These are phyloP conservation scores for Tolypocladium sp. DNA, from an alignment of 2,329 filamentous ascomycete species.

Conservation along the genomic window DNA sequence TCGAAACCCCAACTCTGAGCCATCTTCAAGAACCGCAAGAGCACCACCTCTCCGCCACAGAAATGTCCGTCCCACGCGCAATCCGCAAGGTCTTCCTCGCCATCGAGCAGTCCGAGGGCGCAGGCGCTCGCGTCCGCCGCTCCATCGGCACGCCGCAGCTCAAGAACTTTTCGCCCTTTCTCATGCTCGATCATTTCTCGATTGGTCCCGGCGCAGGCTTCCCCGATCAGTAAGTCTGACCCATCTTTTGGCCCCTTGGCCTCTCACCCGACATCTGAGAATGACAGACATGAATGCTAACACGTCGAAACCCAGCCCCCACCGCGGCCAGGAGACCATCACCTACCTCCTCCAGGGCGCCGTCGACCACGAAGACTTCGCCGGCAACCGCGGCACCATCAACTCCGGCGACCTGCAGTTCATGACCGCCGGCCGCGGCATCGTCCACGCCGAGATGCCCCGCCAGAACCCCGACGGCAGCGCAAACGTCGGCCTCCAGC, in stretches of 20 bases:
- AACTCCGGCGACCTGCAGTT: conserved; percentile 87
- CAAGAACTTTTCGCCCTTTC: conserved; percentile 81
- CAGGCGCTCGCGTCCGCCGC: conserved; percentile 76
- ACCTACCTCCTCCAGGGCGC: conserved; percentile 82
- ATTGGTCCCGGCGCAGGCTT: conserved; percentile 77
- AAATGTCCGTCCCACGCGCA: conserved; percentile 61
- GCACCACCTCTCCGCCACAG: conserved; percentile 7
- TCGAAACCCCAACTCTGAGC: not conserved
- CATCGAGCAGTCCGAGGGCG: conserved; percentile 78
- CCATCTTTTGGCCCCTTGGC: not conserved
- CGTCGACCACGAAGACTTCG: conserved; percentile 88
- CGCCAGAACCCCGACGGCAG: conserved; percentile 65
- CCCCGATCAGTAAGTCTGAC: conserved; percentile 58
- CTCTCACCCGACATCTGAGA: not conserved
- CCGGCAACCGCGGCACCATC: conserved; percentile 77
- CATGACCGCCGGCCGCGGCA: conserved; percentile 89
- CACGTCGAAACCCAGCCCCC: conserved; percentile 25
- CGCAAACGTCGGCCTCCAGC: conserved; percentile 78
- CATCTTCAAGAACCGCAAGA: not conserved
- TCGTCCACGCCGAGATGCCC: conserved; percentile 96
- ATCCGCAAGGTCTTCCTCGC: conserved; percentile 81
- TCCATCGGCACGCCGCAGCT: conserved; percentile 79
- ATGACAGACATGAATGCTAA: not conserved
- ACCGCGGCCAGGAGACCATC: conserved; percentile 76
- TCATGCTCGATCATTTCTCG: conserved; percentile 93